These are phyloP conservation scores for Penicillium sp. DNA, from an alignment of 2,329 filamentous ascomycete genomes.

Conservation along the genomic window DNA sequence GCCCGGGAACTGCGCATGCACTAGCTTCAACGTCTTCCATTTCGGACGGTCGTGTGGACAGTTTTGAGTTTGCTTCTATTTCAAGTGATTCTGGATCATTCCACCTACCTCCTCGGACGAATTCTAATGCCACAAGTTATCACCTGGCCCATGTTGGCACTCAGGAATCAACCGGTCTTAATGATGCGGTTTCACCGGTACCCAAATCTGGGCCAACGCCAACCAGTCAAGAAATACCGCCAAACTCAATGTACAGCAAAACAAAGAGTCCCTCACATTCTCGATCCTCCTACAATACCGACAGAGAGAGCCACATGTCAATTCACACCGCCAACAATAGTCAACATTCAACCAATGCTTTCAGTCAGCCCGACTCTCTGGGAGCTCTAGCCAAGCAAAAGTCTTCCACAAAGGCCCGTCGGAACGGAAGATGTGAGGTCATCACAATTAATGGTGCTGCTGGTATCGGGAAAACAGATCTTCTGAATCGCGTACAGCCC, in stretches of 20 bases:
- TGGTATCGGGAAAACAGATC: constrained; percentile 64
- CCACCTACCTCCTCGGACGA: constrained; percentile 42
- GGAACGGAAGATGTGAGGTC: constrained; percentile 62
- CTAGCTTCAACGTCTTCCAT: constrained; percentile 59
- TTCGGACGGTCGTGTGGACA: constrained; percentile 56
- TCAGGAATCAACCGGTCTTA: constrained; percentile 41
- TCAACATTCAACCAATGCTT: constrained; percentile 36
- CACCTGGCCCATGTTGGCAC: constrained; percentile 35
- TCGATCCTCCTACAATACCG: constrained; percentile 40
- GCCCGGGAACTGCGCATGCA: constrained; percentile 49
- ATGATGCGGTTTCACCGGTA: constrained; percentile 39
- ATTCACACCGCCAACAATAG: constrained; percentile 35
- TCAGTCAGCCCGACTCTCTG: constrained; percentile 37
- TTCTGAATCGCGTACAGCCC: constrained; percentile 62
- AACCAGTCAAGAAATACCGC: constrained; percentile 14
- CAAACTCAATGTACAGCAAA: constrained; percentile 25
- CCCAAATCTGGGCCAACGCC: constrained; percentile 29
- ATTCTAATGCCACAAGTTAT: constrained; percentile 39
- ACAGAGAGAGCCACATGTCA: constrained; percentile 44
- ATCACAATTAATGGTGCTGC: constrained; percentile 61
- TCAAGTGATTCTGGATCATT: constrained; percentile 60
- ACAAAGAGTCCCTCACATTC: constrained; percentile 44
- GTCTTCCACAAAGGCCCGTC: constrained; percentile 53
- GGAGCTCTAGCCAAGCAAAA: constrained; percentile 42
- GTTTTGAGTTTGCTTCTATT: constrained; percentile 54